Conservation (phyloP, 345 rosid genomes). For the Eucalyptus rudis region DNA sequence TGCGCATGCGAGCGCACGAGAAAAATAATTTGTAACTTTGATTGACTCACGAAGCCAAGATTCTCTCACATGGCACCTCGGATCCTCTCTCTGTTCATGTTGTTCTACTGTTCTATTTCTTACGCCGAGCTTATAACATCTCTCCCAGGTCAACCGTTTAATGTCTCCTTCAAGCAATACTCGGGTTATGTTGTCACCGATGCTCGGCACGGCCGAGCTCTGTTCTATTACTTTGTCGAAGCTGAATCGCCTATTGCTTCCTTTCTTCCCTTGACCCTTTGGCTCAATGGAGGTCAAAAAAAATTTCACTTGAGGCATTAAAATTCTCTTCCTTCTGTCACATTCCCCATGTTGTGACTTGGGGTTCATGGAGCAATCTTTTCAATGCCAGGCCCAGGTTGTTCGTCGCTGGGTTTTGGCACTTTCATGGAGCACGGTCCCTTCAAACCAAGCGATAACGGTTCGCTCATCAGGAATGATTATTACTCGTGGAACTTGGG, state of each 20-base stretch:
- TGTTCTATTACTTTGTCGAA: slow-evolving; percentile 19
- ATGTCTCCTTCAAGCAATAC: slow-evolving; percentile 11
- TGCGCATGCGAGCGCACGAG: neutral
- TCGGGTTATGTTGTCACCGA: slow-evolving; percentile 21
- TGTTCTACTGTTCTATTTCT: slow-evolving; percentile 1
- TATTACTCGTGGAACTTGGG: slow-evolving; percentile 23
- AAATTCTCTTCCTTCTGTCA: neutral
- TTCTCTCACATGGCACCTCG: neutral
- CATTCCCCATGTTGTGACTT: neutral
- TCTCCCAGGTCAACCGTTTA: slow-evolving; percentile 19
- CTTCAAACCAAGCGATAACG: slow-evolving; percentile 15
- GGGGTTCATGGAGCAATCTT: neutral
- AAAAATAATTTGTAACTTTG: neutral
- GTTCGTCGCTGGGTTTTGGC: slow-evolving; percentile 27
- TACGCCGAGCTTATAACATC: slow-evolving; percentile 7
- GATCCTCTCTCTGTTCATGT: slow-evolving; percentile 1
- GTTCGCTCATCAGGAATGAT: slow-evolving; percentile 8
- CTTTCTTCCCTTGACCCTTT: slow-evolving; percentile 11
- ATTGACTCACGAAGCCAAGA: neutral
- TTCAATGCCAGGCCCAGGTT: slow-evolving; percentile 13
- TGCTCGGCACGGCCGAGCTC: slow-evolving; percentile 6
- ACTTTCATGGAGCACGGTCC: slow-evolving; percentile 23
- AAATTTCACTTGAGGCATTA: neutral
- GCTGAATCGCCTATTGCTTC: neutral
- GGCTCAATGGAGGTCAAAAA: slow-evolving; percentile 11